Percentiles rank a stretch among this genome's conserved stretches.
Conservation (phyloP, 495 filamentous ascomycete species). For the Darksidea phi region DNA sequence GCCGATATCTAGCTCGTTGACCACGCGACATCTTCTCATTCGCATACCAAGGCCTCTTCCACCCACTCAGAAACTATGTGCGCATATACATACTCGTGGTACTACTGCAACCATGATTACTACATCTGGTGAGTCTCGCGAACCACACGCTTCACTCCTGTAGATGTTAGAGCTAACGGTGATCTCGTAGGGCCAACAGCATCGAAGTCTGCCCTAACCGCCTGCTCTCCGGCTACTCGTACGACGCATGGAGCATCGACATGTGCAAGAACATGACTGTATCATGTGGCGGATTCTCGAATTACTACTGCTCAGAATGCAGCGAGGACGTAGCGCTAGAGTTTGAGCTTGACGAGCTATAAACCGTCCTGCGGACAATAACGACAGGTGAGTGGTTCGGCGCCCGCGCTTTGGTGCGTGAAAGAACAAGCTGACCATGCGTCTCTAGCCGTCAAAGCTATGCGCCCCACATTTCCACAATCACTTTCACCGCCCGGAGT, state of each 20-base stretch:
- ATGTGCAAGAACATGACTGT: constrained; percentile 44
- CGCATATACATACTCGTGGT: constrained; percentile 41
- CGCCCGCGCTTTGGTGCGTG: background rate
- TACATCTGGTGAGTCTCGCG: constrained; percentile 36
- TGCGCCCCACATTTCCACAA: background rate
- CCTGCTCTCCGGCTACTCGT: constrained; percentile 40
- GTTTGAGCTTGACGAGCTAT: constrained; percentile 39
- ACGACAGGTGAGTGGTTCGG: background rate
- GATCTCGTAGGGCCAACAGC: constrained; percentile 25
- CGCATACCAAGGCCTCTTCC: background rate
- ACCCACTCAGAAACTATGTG: constrained; percentile 35
- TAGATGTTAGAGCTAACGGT: background rate
- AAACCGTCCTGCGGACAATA: too few relatives aligned
- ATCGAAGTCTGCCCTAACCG: constrained; percentile 39
- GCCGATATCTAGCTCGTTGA: background rate
- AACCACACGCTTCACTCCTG: background rate
- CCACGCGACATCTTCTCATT: background rate
- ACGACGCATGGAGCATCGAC: constrained; percentile 43
- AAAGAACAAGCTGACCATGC: background rate
- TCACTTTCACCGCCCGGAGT: background rate
- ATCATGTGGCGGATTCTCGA: constrained; percentile 38
- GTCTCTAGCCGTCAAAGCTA: background rate
- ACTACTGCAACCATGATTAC: constrained; percentile 44
- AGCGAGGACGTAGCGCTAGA: constrained; percentile 38
- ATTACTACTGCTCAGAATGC: constrained; percentile 42